Evolutionary conservation across 2,329 filamentous ascomycete genomes (phyloP), one percentile per base, ranked within the genome.

Genomic region (Ascosphaera apis): DNA sequence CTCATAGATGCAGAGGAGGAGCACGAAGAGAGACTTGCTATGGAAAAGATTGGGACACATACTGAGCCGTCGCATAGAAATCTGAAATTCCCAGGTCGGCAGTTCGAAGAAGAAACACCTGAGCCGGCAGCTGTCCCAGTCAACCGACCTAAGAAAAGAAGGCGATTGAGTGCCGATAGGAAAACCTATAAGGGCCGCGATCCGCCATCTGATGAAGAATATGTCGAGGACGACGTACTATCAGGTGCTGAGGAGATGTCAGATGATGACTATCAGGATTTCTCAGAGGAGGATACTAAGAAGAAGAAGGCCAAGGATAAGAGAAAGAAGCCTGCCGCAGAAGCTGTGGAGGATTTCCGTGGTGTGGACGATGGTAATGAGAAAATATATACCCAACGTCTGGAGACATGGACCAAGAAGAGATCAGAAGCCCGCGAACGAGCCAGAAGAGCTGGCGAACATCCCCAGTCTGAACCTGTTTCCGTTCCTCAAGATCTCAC

Each of bases 281-380:
- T 39, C 39, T n/a, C 42, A 36, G 31, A 33, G 41, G 31, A 42
- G 35, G 21, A 17, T 16, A 45, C 21, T 42, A 44, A 34, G 47
- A 47, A 33, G 38, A 42, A 25, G 40, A 38, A n/a, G 46, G 44
- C 31, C 13, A 62, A 54, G 45, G 52, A 44, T 32, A 50, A 45
- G 25, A 58, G 45, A 40, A 45, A 45, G 59, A 43, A 34, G 23
- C 15, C 27, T 31, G 15, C 25, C 56, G 63, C 37, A 63, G 44
- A 48, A 48, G 37, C 41, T 9, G 33, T 65, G 5, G 66, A 72
- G 44, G 69, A 73, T 44, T 53, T 76, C 19, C 61, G 65, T 9
- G 67, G 67, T 2, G 55, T 93, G 15, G 88, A 98, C 47, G 88
- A 98, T 52, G 91, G 88, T 1, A 77, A 91, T 40, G 84, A 93